phyloP scores from a whole-genome alignment of 441 rosid species.

The Populus trichocarpa region DNA sequence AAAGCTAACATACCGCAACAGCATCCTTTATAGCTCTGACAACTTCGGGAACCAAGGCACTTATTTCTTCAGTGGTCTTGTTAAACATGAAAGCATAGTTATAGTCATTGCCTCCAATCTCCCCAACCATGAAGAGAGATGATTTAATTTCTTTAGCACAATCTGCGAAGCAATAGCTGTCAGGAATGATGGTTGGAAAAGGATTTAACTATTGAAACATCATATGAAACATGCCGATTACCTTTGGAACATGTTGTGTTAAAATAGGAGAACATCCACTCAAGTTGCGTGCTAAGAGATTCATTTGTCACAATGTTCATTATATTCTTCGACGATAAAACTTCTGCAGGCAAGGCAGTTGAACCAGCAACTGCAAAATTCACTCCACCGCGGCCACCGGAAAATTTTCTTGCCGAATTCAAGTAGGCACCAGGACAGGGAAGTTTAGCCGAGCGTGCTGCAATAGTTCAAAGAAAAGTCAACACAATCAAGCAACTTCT shows the following conservation, averaged over 20 bases:
- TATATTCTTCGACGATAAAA: not conserved
- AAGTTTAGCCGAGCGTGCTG: constrained; percentile 10
- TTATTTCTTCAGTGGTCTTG: constrained; percentile 23
- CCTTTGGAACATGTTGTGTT: not conserved
- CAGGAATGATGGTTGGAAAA: constrained; percentile 7
- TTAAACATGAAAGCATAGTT: constrained; percentile 30
- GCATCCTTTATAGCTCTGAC: constrained; percentile 32
- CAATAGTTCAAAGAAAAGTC: not conserved
- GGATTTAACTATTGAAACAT: not conserved
- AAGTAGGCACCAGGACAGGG: constrained; percentile 12
- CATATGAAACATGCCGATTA: not conserved
- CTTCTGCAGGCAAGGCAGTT: constrained; percentile 1
- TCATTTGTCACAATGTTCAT: not conserved
- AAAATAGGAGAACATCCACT: constrained; percentile 8
- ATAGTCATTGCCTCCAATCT: constrained; percentile 54
- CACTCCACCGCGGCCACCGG: not conserved
- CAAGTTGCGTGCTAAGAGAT: constrained; percentile 3
- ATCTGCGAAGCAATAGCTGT: not conserved
- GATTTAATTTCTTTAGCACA: constrained; percentile 20
- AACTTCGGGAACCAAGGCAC: constrained; percentile 30
- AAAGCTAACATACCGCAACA: not conserved
- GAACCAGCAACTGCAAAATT: constrained; percentile 13
- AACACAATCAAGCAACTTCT: not conserved
- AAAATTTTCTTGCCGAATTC: not conserved
- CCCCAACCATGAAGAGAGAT: constrained; percentile 43